Percentiles rank a stretch among this genome's conserved stretches.
Evolutionary conservation across 805 yeast species (phyloP).

Genomic region (Saturnispora quitensis): DNA sequence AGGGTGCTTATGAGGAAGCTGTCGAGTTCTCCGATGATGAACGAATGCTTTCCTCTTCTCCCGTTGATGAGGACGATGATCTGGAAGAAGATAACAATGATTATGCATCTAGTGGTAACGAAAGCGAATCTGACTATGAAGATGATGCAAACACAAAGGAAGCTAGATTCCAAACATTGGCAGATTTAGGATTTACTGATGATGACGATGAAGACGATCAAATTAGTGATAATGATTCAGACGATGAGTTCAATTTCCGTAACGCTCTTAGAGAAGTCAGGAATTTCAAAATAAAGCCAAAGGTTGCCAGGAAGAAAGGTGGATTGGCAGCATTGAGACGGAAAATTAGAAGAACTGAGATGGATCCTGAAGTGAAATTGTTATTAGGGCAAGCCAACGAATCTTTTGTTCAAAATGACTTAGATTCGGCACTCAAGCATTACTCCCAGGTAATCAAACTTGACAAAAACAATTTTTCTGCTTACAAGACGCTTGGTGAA

Average conservation of each 20-base stretch:
- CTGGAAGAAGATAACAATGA: conserved; percentile 11
- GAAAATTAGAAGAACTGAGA: conserved; percentile 33
- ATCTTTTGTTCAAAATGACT: conserved; percentile 61
- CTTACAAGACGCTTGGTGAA: conserved; percentile 84
- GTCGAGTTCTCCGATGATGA: conserved; percentile 22
- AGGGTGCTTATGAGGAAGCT: conserved; percentile 28
- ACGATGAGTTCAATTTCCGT: conserved; percentile 40
- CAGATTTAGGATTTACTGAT: conserved; percentile 24
- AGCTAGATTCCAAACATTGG: conserved; percentile 17
- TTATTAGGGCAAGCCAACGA: conserved; percentile 68
- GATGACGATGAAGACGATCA: conserved; percentile 21
- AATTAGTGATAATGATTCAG: conserved; percentile 28
- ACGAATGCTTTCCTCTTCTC: background rate
- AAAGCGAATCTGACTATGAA: conserved; percentile 12
- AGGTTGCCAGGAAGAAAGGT: conserved; percentile 18
- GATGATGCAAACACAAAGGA: conserved; percentile 14
- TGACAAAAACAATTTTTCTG: conserved; percentile 71
- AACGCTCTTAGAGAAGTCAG: conserved; percentile 62
- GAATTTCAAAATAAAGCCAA: conserved; percentile 44
- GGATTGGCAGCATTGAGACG: conserved; percentile 31
- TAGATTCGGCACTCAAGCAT: conserved; percentile 46
- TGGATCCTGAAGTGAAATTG: conserved; percentile 66
- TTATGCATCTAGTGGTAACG: conserved; percentile 3
- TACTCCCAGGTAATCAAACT: conserved; percentile 65
- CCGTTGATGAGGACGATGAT: conserved; percentile 15